These are phyloP conservation scores for Auricularia sp. DNA, from an alignment of 768 basidiomycete genomes.

Conservation along the genomic window DNA sequence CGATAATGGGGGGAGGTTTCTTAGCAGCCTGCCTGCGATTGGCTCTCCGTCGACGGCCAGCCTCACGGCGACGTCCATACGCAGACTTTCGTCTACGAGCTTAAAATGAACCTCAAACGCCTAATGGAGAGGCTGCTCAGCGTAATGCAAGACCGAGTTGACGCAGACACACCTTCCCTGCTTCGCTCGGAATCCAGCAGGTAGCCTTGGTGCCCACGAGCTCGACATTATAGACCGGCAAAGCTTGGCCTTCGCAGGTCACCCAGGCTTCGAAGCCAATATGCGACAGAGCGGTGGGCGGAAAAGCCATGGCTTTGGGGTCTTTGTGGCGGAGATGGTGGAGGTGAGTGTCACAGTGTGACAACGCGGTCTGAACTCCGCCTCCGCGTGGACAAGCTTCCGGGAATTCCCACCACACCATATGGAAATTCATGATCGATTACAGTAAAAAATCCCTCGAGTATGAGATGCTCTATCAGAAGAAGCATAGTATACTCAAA, in stretches of 20 bases:
- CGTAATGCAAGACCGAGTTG: not conserved
- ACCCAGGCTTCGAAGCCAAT: not conserved
- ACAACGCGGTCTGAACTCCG: no score
- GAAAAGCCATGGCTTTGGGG: not conserved
- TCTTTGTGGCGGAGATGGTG: not conserved
- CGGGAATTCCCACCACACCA: no score
- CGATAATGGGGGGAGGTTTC: not conserved
- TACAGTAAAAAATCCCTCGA: no score
- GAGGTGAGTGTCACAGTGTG: not conserved
- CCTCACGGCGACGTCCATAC: no score
- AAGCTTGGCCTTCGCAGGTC: not conserved
- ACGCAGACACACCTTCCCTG: not conserved
- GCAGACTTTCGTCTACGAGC: not conserved
- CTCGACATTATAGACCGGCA: not conserved
- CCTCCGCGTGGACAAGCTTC: no score
- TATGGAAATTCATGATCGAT: no score
- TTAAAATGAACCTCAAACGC: not conserved
- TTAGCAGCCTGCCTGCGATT: not conserved
- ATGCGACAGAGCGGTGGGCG: not conserved
- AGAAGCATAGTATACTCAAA: no score
- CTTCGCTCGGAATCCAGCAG: not conserved
- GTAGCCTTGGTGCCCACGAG: not conserved
- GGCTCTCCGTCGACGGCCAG: not conserved
- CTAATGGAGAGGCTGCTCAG: not conserved
- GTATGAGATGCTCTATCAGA: no score